Evolutionary conservation across 2,329 filamentous ascomycete genomes (phyloP).

Genomic region (Dichotomopilus funicola): DNA sequence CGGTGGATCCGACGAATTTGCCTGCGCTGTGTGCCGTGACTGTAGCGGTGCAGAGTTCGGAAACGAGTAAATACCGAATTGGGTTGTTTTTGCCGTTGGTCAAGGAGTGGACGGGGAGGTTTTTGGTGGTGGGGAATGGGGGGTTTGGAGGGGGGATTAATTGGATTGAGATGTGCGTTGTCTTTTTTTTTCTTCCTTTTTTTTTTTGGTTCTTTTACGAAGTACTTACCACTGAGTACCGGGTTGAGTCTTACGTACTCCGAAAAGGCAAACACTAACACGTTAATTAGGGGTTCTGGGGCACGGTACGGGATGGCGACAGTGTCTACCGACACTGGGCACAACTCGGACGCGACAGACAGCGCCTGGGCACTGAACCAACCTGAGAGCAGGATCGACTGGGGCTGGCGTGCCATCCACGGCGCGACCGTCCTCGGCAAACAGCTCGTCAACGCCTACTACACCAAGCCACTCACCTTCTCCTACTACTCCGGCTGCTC

Average conservation of each 20-base stretch:
- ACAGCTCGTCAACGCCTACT: constrained; percentile 43
- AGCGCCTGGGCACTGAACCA: constrained; percentile 34
- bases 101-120: constrained; percentile 30
- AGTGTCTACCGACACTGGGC: constrained; percentile 40
- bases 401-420: constrained; percentile 40
- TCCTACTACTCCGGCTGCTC: constrained; percentile 52
- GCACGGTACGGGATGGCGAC: constrained; percentile 36
- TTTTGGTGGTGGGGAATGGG: constrained; percentile 35
- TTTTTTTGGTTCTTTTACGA: background rate
- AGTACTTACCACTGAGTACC: background rate
- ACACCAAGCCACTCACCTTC: constrained; percentile 35
- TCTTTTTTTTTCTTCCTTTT: background rate
- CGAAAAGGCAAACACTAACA: background rate
- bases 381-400: constrained; percentile 34
- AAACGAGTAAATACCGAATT: constrained; percentile 31
- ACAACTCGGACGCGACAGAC: constrained; percentile 29
- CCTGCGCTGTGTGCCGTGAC: constrained; percentile 36
- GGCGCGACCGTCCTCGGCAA: constrained; percentile 45
- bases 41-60: constrained; percentile 29
- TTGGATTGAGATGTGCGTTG: constrained; percentile 25
- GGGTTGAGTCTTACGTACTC: too few species aligned
- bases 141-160: constrained; percentile 33
- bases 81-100: constrained; percentile 32
- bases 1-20: constrained; percentile 31
- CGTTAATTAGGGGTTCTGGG: constrained; percentile 19